phyloP scores from a whole-genome alignment of 768 basidiomycete species.

The Melanogaster broomeanus region DNA sequence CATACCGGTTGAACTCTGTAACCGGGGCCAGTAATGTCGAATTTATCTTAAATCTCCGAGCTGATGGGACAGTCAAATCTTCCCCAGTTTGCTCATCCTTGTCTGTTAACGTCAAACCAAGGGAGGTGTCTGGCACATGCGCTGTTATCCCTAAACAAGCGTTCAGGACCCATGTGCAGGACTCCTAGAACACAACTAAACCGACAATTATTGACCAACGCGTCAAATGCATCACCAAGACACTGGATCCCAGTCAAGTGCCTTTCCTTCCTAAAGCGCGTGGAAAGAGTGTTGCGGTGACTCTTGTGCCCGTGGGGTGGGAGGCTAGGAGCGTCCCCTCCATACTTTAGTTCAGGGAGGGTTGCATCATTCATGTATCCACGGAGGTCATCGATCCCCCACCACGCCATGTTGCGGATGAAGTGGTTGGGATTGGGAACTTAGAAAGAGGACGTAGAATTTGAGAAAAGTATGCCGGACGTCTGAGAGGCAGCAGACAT shows the following conservation, averaged over 20 bases:
- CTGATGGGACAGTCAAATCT: slow-evolving; percentile 32
- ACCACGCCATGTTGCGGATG: slow-evolving; percentile 23
- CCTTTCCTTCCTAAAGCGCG: slow-evolving; percentile 32
- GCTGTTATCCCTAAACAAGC: slow-evolving; percentile 22
- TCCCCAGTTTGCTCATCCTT: slow-evolving; percentile 31
- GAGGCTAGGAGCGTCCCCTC: slow-evolving; percentile 13
- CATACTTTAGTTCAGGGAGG: slow-evolving; percentile 33
- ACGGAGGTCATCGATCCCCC: slow-evolving; percentile 34
- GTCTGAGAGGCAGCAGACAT: not conserved
- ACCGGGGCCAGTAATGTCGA: slow-evolving; percentile 29
- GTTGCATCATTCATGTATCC: slow-evolving; percentile 36
- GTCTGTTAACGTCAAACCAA: slow-evolving; percentile 23
- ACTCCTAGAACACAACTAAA: not conserved
- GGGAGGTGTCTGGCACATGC: slow-evolving; percentile 30
- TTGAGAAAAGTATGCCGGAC: not conserved
- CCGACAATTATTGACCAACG: slow-evolving; percentile 31
- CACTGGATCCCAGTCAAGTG: slow-evolving; percentile 32
- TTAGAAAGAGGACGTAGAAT: not conserved
- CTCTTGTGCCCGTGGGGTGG: slow-evolving; percentile 35
- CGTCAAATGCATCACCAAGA: slow-evolving; percentile 28
- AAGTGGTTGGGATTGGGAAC: not conserved
- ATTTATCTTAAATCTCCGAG: slow-evolving; percentile 28
- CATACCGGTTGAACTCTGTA: slow-evolving; percentile 33
- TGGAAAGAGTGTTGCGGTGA: slow-evolving; percentile 35
- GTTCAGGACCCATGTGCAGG: slow-evolving; percentile 1